A percentile compares a stretch with the other conserved stretches of the same genome.
Conservation (phyloP, 495 filamentous ascomycete genomes). For the Daldinia concentrica region DNA sequence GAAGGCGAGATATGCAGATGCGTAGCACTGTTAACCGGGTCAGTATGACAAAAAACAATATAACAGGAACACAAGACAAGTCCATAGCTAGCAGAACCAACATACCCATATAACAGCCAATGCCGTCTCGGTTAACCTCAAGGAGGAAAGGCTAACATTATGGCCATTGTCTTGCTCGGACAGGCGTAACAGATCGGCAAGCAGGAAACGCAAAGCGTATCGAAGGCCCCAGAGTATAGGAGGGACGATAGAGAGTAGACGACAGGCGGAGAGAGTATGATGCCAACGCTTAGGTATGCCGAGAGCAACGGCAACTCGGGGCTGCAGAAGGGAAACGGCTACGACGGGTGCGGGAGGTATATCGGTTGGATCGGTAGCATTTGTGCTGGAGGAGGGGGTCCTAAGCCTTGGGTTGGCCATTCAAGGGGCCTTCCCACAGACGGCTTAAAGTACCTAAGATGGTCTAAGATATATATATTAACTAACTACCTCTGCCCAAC, state of each 20-base stretch:
- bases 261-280: conserved; percentile 55
- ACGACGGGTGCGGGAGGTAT: conserved; percentile 40
- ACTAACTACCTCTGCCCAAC: conserved; percentile 13
- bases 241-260: conserved; percentile 55
- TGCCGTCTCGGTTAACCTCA: conserved; percentile 78
- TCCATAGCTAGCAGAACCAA: conserved; percentile 20
- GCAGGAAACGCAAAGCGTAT: conserved; percentile 55
- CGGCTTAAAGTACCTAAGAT: background rate
- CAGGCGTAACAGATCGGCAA: conserved; percentile 43
- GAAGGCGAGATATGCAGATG: conserved; percentile 86
- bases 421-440: conserved; percentile 33
- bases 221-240: conserved; percentile 57
- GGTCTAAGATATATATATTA: conserved; percentile 13
- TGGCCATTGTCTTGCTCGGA: conserved; percentile 28
- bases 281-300: conserved; percentile 59
- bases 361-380: conserved; percentile 18
- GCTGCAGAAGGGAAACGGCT: conserved; percentile 60
- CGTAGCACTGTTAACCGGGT: conserved; percentile 68
- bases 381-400: conserved; percentile 13
- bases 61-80: background rate
- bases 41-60: background rate
- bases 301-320: conserved; percentile 60
- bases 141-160: conserved; percentile 37
- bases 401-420: conserved; percentile 35
- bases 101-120: conserved; percentile 86